Percentiles rank a stretch among this genome's conserved stretches.
Conservation (phyloP, 2,329 filamentous ascomycete genomes). For the Colletotrichum magnum region DNA sequence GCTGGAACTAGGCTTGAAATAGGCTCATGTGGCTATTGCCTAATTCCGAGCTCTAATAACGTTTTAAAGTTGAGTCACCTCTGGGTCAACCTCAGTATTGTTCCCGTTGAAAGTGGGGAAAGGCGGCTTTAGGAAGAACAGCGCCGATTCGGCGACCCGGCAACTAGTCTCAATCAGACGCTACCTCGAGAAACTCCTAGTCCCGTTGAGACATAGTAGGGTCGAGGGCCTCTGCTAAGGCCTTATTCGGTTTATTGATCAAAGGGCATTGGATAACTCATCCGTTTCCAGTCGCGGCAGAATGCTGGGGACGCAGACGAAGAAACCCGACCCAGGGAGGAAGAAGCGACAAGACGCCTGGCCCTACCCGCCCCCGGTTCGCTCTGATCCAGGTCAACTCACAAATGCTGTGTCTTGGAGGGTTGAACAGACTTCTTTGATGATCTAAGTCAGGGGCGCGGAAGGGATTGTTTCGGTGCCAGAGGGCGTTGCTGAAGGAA, state of each 20-base stretch:
- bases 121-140: neutral
- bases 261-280: neutral
- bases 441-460: neutral
- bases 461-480: conserved; percentile 1
- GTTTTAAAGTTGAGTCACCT: conserved; percentile 8
- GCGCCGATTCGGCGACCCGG: conserved; percentile 1
- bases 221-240: neutral
- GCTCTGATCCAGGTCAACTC: neutral
- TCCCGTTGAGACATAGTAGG: conserved; percentile 6
- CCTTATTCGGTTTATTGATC: neutral
- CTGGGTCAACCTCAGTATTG: conserved; percentile 4
- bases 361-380: conserved; percentile 20
- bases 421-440: neutral
- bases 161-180: conserved; percentile 10
- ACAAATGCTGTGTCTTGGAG: conserved; percentile 6
- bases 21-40: conserved; percentile 3
- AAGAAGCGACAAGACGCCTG: conserved; percentile 16
- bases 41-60: conserved; percentile 13
- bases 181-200: conserved; percentile 14
- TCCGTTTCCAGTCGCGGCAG: conserved; percentile 17
- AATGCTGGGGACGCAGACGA: neutral
- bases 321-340: neutral
- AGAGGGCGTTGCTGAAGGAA: neutral
- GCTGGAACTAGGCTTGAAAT: conserved; percentile 1
- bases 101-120: conserved; percentile 32